These are phyloP conservation scores for Tuctoria greenei DNA, from an alignment of 176 grass and related monocot genomes.

Conservation along the genomic window DNA sequence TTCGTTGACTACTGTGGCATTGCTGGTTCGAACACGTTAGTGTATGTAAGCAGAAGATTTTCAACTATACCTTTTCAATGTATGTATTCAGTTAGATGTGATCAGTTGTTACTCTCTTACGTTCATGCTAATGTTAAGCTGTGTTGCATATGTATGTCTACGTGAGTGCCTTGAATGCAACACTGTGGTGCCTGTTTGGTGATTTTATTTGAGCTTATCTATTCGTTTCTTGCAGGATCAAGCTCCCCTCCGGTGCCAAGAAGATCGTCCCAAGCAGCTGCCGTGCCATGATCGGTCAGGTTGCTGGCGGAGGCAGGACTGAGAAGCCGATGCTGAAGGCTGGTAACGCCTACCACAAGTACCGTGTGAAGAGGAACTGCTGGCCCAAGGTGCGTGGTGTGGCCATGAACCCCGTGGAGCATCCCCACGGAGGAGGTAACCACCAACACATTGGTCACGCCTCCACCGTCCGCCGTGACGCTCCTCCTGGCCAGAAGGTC, in stretches of 20 bases:
- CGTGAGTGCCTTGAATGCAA: not conserved
- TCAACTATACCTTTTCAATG: too few relatives aligned
- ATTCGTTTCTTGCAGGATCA: constrained; percentile 45
- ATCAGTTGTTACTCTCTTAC: too few relatives aligned
- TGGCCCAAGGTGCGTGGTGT: constrained; percentile 99
- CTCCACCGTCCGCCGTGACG: constrained; percentile 81
- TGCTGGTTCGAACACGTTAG: not conserved
- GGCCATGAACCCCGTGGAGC: constrained; percentile 95
- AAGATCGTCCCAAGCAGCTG: constrained; percentile 85
- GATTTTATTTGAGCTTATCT: not conserved
- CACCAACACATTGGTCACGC: constrained; percentile 97
- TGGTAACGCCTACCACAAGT: constrained; percentile 94
- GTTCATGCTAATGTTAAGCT: too few relatives aligned
- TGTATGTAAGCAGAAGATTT: too few relatives aligned
- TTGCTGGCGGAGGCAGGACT: constrained; percentile 85
- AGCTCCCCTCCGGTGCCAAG: constrained; percentile 96
- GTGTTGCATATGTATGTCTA: too few relatives aligned
- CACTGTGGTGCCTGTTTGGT: too few relatives aligned
- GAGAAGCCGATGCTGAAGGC: constrained; percentile 91
- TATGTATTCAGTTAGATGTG: too few relatives aligned
- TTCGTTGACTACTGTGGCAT: not conserved
- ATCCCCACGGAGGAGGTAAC: constrained; percentile 97
- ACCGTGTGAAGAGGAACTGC: constrained; percentile 84
- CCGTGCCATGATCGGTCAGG: constrained; percentile 92
- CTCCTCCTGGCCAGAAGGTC: constrained; percentile 86